Conservation (phyloP, 2,329 filamentous ascomycete species). For the Colletotrichum kahawae region DNA sequence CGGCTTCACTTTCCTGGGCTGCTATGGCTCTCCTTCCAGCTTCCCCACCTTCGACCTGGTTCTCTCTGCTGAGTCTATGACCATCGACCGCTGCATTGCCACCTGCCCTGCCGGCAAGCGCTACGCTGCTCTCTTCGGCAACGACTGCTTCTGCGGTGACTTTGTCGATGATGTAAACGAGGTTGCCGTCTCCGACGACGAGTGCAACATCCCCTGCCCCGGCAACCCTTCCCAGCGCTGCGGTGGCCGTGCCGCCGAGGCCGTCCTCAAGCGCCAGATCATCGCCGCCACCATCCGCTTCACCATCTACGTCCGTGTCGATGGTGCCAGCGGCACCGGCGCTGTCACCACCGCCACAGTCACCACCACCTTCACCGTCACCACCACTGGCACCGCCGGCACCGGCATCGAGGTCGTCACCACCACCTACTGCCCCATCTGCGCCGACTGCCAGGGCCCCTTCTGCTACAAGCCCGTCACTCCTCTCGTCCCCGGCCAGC, state of each 20-base stretch:
- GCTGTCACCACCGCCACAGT: not conserved
- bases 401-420: not conserved
- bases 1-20: conserved; percentile 31
- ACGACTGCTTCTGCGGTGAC: conserved; percentile 29
- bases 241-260: conserved; percentile 37
- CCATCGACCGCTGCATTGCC: conserved; percentile 27
- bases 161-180: conserved; percentile 14
- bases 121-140: conserved; percentile 6
- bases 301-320: conserved; percentile 6
- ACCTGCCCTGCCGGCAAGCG: conserved; percentile 24
- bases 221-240: conserved; percentile 45
- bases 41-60: conserved; percentile 30
- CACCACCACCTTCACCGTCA: not conserved
- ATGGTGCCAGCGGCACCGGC: not conserved
- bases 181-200: not conserved
- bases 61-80: conserved; percentile 22
- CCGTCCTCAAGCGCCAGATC: conserved; percentile 1
- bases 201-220: conserved; percentile 44
- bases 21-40: conserved; percentile 28
- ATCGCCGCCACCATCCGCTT: conserved; percentile 4
- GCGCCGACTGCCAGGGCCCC: conserved; percentile 9
- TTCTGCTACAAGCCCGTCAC: conserved; percentile 4
- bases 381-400: not conserved
- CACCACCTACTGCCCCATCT: conserved; percentile 5
- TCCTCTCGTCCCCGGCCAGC: not conserved